These are phyloP conservation scores for Debaryomycetaceae sp. DNA, from an alignment of 1,139 yeast genomes.

Conservation along the genomic window DNA sequence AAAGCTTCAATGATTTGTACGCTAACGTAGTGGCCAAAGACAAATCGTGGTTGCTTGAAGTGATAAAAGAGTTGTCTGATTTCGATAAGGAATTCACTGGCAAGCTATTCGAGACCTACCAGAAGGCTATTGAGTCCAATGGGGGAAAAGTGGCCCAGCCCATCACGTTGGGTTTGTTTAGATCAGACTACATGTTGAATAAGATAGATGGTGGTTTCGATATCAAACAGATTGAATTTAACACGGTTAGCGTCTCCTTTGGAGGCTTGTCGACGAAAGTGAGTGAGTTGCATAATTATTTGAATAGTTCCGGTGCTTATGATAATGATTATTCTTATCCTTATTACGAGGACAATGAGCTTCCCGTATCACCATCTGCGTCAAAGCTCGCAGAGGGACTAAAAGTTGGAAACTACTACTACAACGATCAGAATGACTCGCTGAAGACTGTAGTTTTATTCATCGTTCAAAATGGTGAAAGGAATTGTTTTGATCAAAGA, in stretches of 20 bases:
- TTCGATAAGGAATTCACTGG: constrained; percentile 82
- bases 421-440: constrained; percentile 27
- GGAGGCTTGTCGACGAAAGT: constrained; percentile 86
- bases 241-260: constrained; percentile 92
- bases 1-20: constrained; percentile 68
- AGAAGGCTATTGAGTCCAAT: constrained; percentile 44
- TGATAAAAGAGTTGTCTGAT: constrained; percentile 51
- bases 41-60: constrained; percentile 57
- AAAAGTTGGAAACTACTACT: constrained; percentile 60
- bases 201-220: constrained; percentile 29
- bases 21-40: constrained; percentile 54
- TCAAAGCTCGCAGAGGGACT: constrained; percentile 65
- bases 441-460: constrained; percentile 60
- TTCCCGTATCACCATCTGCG: constrained; percentile 69
- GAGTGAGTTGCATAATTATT: constrained; percentile 66
- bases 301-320: constrained; percentile 57
- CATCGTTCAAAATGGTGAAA: constrained; percentile 79
- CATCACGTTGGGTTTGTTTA: constrained; percentile 75
- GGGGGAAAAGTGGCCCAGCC: constrained; percentile 52
- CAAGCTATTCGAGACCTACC: constrained; percentile 59
- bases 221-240: constrained; percentile 92
- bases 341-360: constrained; percentile 44
- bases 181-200: constrained; percentile 88
- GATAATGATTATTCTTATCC: constrained; percentile 29
- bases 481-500: constrained; percentile 90